Percentiles rank a stretch among this genome's conserved stretches.
Evolutionary conservation across 2,329 filamentous ascomycete species (phyloP).

Genomic region (Phialophora verrucosa): DNA sequence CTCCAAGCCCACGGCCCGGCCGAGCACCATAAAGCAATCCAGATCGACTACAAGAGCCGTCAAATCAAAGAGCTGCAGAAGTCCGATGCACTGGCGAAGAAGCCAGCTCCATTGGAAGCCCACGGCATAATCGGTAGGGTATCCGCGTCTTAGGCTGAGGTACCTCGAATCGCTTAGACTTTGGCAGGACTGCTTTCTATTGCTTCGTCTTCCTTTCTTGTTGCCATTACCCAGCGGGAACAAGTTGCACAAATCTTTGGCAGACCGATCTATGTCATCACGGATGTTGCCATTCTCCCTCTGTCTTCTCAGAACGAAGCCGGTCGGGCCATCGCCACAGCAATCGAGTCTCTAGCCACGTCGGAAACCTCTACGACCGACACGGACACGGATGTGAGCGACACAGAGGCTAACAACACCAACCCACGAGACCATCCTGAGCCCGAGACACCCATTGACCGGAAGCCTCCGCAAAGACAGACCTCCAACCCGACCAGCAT

Average conservation of each 20-base stretch:
- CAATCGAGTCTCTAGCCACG: constrained; percentile 17
- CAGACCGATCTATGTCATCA: constrained; percentile 82
- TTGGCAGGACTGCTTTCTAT: constrained; percentile 80
- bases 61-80: constrained; percentile 54
- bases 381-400: constrained; percentile 40
- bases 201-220: constrained; percentile 78
- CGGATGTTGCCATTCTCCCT: constrained; percentile 88
- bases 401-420: constrained; percentile 40
- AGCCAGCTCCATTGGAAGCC: constrained; percentile 52
- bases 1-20: constrained; percentile 71
- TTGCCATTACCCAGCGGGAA: constrained; percentile 83
- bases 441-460: constrained; percentile 28
- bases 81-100: constrained; percentile 41
- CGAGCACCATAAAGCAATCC: constrained; percentile 60
- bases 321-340: constrained; percentile 67
- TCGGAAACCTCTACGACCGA: constrained; percentile 32
- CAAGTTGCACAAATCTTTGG: constrained; percentile 88
- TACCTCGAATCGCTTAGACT: constrained; percentile 13
- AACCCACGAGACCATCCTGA: constrained; percentile 17
- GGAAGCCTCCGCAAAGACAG: constrained; percentile 30
- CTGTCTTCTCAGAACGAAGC: constrained; percentile 78
- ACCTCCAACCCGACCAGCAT: constrained; percentile 64
- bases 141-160: neutral
- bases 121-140: constrained; percentile 63
- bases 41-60: constrained; percentile 71